Conservation (phyloP, 345 rosid species). For the Eucalyptus urophylla region DNA sequence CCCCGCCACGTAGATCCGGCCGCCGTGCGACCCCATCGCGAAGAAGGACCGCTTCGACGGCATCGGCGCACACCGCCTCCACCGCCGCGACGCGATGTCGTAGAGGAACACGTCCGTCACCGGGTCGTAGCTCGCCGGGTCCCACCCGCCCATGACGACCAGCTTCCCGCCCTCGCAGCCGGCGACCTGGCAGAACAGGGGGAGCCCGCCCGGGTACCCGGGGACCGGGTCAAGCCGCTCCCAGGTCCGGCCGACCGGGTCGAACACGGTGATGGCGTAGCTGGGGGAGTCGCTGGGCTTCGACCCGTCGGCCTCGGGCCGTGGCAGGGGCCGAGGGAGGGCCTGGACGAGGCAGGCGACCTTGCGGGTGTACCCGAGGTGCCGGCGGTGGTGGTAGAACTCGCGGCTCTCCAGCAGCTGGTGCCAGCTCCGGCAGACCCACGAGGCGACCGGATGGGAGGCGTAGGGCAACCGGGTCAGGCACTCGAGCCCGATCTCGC, state of each 20-base stretch:
- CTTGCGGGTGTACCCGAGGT: slow-evolving; percentile 19
- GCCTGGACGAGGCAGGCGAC: slow-evolving; percentile 51
- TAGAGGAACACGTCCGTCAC: slow-evolving; percentile 37
- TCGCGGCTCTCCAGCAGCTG: slow-evolving; percentile 22
- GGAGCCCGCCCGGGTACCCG: slow-evolving; percentile 35
- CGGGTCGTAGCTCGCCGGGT: slow-evolving; percentile 42
- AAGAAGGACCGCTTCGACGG: slow-evolving; percentile 48
- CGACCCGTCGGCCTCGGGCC: not conserved
- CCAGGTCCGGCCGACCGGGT: slow-evolving; percentile 26
- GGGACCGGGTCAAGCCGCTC: slow-evolving; percentile 28
- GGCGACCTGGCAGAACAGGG: slow-evolving; percentile 45
- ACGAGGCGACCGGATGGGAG: slow-evolving; percentile 25
- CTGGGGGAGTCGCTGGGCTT: slow-evolving; percentile 14
- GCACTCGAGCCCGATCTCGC: slow-evolving; percentile 50
- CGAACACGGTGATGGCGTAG: slow-evolving; percentile 27
- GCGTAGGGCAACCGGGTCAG: slow-evolving; percentile 31
- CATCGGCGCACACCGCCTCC: slow-evolving; percentile 49
- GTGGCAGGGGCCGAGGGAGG: not conserved
- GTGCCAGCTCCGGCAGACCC: slow-evolving; percentile 46
- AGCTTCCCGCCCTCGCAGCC: slow-evolving; percentile 41
- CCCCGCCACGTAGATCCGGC: slow-evolving; percentile 33
- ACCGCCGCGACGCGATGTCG: slow-evolving; percentile 26
- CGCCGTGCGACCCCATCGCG: slow-evolving; percentile 24
- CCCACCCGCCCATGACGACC: slow-evolving; percentile 66
- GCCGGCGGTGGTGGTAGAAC: slow-evolving; percentile 32